A percentile compares a stretch with the other conserved stretches of the same genome.
phyloP scores from a whole-genome alignment of 768 basidiomycete genomes.

The Naganishia vaughanmartiniae region DNA sequence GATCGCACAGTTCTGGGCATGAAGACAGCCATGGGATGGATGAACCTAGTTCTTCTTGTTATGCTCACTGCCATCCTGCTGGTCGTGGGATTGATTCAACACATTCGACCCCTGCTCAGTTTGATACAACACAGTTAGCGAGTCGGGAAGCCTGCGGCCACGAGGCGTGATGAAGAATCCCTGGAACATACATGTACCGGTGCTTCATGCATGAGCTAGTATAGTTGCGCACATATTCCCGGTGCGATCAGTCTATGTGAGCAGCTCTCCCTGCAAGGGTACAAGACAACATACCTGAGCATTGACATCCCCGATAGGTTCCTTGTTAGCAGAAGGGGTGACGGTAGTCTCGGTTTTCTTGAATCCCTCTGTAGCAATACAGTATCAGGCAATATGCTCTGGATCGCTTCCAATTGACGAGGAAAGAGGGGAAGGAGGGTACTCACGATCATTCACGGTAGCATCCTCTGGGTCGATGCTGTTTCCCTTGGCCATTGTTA shows the following conservation, averaged over 20 bases:
- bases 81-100: constrained; percentile 23
- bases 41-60: constrained; percentile 24
- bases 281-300: background rate
- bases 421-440: background rate
- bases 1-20: background rate
- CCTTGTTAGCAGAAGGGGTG: constrained; percentile 29
- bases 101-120: constrained; percentile 17
- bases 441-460: constrained; percentile 26
- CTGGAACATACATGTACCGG: constrained; percentile 28
- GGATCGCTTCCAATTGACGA: background rate
- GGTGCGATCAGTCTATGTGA: too few relatives aligned
- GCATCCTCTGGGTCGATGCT: constrained; percentile 21
- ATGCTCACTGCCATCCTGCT: constrained; percentile 26
- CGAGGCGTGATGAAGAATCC: too few relatives aligned
- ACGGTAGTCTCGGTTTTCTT: constrained; percentile 30
- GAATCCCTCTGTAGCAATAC: constrained; percentile 22
- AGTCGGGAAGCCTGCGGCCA: too few relatives aligned
- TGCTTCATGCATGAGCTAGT: constrained; percentile 25
- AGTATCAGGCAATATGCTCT: background rate
- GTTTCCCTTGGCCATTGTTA: constrained; percentile 24
- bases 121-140: background rate
- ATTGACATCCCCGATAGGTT: constrained; percentile 14
- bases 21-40: background rate
- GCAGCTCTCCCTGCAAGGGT: too few relatives aligned
- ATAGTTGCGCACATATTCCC: too few relatives aligned